phyloP scores from a whole-genome alignment of 805 yeast genomes.

The Kodamaea jinghongensis region DNA sequence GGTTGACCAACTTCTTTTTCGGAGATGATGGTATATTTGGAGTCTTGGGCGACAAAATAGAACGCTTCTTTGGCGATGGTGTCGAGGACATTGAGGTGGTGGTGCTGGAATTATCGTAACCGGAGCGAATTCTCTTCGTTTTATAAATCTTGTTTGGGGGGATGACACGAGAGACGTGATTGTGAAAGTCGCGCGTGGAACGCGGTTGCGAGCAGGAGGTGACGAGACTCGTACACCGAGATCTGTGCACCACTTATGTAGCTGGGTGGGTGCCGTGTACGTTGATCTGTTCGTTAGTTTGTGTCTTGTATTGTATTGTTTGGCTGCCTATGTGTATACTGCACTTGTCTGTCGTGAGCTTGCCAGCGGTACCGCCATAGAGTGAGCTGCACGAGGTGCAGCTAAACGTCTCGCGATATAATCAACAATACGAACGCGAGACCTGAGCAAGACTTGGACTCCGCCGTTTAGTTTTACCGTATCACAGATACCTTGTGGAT shows the following conservation, averaged over 20 bases:
- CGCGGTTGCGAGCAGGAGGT: too few species aligned
- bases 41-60: constrained; percentile 24
- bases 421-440: not conserved
- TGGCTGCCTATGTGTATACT: too few species aligned
- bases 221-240: too few species aligned
- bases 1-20: constrained; percentile 10
- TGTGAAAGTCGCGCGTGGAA: not conserved
- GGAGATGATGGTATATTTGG: constrained; percentile 16
- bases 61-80: constrained; percentile 11
- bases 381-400: too few species aligned
- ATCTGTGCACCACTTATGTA: too few species aligned
- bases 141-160: constrained; percentile 3
- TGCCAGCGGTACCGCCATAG: too few species aligned
- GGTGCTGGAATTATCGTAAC: not conserved
- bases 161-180: constrained; percentile 4
- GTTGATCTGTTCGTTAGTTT: too few species aligned
- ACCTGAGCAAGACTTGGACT: not conserved
- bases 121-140: not conserved
- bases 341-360: too few species aligned
- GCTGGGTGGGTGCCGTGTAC: too few species aligned
- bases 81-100: constrained; percentile 10
- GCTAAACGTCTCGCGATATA: not conserved
- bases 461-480: too few species aligned
- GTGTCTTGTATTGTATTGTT: constrained; percentile 1
- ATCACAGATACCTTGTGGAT: too few species aligned